Evolutionary conservation across 1,139 yeast genomes (phyloP).

Genomic region (Geotrichum australiense): DNA sequence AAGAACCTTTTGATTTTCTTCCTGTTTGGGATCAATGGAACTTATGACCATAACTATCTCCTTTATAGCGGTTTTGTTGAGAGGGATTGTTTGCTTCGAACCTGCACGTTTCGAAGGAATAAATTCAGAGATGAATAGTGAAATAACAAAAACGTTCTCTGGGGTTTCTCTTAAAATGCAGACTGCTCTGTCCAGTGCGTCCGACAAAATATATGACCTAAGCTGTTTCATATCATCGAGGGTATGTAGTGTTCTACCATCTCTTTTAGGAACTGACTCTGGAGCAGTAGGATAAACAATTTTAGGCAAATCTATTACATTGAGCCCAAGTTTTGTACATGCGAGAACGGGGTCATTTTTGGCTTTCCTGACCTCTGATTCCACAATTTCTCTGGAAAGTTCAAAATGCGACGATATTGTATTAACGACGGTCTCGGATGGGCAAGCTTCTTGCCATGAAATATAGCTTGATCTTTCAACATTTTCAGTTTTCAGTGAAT

Average conservation of each 20-base stretch:
- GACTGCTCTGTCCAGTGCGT: conserved; percentile 44
- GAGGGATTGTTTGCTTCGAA: conserved; percentile 7
- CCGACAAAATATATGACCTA: conserved; percentile 33
- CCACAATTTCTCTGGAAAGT: conserved; percentile 35
- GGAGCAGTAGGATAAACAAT: conserved; percentile 18
- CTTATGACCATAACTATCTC: conserved; percentile 37
- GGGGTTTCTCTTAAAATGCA: conserved; percentile 47
- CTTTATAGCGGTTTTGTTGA: conserved; percentile 28
- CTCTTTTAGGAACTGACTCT: conserved; percentile 27
- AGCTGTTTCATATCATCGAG: conserved; percentile 39
- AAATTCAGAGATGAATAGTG: conserved; percentile 41
- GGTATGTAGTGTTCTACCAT: conserved; percentile 31
- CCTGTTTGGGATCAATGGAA: conserved; percentile 32
- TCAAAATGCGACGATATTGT: conserved; percentile 42
- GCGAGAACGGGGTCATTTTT: conserved; percentile 7
- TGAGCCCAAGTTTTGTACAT: conserved; percentile 3
- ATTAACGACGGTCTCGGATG: conserved; percentile 46
- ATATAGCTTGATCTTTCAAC: conserved; percentile 23
- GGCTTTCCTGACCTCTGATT: conserved; percentile 1
- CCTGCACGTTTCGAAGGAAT: conserved; percentile 26
- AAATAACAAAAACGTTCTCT: conserved; percentile 42
- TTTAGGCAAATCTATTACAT: not conserved
- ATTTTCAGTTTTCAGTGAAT: conserved; percentile 9
- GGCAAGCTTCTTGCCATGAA: conserved; percentile 42
- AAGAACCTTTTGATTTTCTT: conserved; percentile 32